Evolutionary conservation across 179 eudicot genomes (phyloP), one percentile per base, ranked within the genome.

Genomic region (Amaranthus tricolor): DNA sequence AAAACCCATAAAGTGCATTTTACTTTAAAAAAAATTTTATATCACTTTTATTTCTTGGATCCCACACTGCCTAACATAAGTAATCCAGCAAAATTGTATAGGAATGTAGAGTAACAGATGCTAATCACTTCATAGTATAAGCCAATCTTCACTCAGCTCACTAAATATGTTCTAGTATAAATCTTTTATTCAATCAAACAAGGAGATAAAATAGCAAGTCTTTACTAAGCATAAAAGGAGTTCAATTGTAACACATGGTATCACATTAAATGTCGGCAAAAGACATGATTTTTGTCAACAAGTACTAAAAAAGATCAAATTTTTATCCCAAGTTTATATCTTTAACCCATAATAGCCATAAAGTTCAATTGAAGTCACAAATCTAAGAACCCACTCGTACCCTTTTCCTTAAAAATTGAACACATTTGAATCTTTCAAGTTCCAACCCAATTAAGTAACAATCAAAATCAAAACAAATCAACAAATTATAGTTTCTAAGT

Each of bases 321-420:
- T 50, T 49, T 49, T n/a, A 50, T 67, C 6, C 5, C n/a, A 67
- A 67, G 70, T 13, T 50, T 50, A 67, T 17, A 67, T 67, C 24
- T 67, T 67, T 50, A 9, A 3, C 12, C 40, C 40, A 31, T 31
- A 31, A 31, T 31, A 31, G 40, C 71, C 40, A 67, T 12, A 50
- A 20, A 50, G 1, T 2, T 19, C 44, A 49, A 2, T 20, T 1
- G 12, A 17, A 67, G 20, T 67, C 71, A 67, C 56, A 67, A 49
- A 49, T 19, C 58, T 7, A 40, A 6, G 51, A 21, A 61, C 66
- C 51, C 67, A 50, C n/a, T 4, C 10, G 6, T 5, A 12, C 10
- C 40, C 0, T 2, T n/a, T 74, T 44, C 16, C 44, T 50, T 31
- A 66, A 11, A 24, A 24, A 40, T 56, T 48, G 5, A 67, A 21